phyloP scores from a whole-genome alignment of 75 land plant genomes.

The Selaginella moellendorffii region DNA sequence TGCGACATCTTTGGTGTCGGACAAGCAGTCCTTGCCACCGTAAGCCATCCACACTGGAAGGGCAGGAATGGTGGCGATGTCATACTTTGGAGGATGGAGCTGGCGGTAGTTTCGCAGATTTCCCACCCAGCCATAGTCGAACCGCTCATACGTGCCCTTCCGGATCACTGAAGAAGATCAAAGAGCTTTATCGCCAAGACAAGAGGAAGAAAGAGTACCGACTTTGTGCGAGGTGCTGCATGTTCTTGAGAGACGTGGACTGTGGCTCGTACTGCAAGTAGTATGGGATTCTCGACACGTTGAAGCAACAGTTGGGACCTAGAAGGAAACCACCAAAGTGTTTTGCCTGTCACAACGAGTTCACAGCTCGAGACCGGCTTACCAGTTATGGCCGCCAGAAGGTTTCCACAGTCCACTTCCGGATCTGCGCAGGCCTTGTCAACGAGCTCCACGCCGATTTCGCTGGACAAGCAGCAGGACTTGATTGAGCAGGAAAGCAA shows the following conservation, averaged over 20 bases:
- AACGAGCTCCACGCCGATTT: constrained; percentile 39
- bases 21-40: constrained; percentile 68
- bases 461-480: constrained; percentile 26
- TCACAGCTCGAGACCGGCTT: too few relatives aligned
- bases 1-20: constrained; percentile 52
- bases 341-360: too few relatives aligned
- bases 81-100: constrained; percentile 44
- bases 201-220: neutral
- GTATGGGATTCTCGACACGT: constrained; percentile 51
- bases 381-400: constrained; percentile 72
- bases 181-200: too few relatives aligned
- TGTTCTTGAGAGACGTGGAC: constrained; percentile 72
- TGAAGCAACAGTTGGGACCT: constrained; percentile 92
- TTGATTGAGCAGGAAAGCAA: neutral
- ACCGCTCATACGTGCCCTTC: constrained; percentile 65
- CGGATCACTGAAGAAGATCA: constrained; percentile 95
- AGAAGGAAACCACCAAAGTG: too few relatives aligned
- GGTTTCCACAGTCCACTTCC: constrained; percentile 42
- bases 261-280: constrained; percentile 81
- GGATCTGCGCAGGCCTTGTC: constrained; percentile 45
- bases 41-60: constrained; percentile 90
- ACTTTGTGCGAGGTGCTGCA: neutral
- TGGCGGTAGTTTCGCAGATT: constrained; percentile 47
- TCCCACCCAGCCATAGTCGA: constrained; percentile 60
- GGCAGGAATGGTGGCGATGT: constrained; percentile 50